Evolutionary conservation across 805 yeast genomes (phyloP), one percentile per base, ranked within the genome.

Genomic region (Blastobotrys attinorum): DNA sequence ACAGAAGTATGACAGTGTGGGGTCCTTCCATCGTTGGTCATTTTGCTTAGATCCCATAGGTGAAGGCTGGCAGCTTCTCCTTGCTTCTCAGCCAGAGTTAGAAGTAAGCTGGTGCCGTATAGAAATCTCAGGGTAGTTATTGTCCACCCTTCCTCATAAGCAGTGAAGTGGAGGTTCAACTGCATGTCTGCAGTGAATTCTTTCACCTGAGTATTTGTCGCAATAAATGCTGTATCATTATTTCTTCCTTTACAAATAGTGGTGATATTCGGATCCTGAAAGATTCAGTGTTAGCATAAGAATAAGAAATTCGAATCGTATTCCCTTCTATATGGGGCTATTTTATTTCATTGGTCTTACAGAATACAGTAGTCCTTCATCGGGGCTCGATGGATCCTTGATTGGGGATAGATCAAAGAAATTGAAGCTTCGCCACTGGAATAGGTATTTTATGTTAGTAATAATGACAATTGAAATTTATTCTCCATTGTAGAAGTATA

Each of bases 341-440:
- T 25, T 33, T 17, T 10, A 22, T 18, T 17, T n/a, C 18, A 13
- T 22, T 16, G 17, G n/a, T 39, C 53, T 31, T 45, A 54, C 61
- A 1, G 96, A 85, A 61, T 82, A 89, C 21, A 89, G 66, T 0
- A 84, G 82, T 3, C 71, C 66, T 3, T 69, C 70, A 0, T 81
- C 68, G 4, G 81, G 80, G 45, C 75, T 71, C 47, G 75, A 67
- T 3, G 97, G 97, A 58, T 92, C 98, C 48, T 79, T 66, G 16
- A 92, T 82, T 4, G 96, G 96, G 0, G 79, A 72, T 31, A 76
- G 72, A 42, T 87, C 96, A 60, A 83, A 88, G 62, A 90, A 83
- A 48, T 85, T 86, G 63, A 90, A 84, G 57, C 84, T 95, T 47
- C 90, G 70, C 89, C 89, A 83, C 63, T 62, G 45, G 22, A 40